These are phyloP conservation scores for Didymella arachidicola DNA, from an alignment of 2,329 filamentous ascomycete genomes.

Conservation along the genomic window DNA sequence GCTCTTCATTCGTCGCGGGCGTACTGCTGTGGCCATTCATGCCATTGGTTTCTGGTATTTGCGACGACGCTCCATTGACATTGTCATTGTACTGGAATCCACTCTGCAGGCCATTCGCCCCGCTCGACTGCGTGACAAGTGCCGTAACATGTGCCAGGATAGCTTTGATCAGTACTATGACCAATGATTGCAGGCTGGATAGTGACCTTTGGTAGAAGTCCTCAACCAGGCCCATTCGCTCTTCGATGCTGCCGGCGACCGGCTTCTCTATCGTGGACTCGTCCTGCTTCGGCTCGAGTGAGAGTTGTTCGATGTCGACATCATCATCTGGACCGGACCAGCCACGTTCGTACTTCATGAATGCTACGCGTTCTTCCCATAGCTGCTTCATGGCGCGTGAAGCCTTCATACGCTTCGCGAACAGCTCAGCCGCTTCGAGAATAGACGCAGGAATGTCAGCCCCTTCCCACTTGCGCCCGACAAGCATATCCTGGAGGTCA, in stretches of 20 bases:
- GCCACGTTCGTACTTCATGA: constrained; percentile 89
- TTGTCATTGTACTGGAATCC: constrained; percentile 54
- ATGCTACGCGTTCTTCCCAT: constrained; percentile 92
- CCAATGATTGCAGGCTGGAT: constrained; percentile 87
- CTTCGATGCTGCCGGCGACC: constrained; percentile 62
- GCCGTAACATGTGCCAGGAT: constrained; percentile 87
- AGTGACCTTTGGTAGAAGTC: constrained; percentile 80
- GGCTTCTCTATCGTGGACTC: constrained; percentile 49
- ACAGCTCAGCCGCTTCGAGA: constrained; percentile 90
- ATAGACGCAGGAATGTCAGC: constrained; percentile 94
- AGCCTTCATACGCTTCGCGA: constrained; percentile 88
- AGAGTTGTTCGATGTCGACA: constrained; percentile 54
- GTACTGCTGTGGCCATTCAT: constrained; percentile 40
- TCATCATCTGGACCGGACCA: constrained; percentile 69
- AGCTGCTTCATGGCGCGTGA: constrained; percentile 90
- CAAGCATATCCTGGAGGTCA: constrained; percentile 78
- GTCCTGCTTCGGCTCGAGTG: constrained; percentile 46
- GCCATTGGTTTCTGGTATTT: constrained; percentile 44
- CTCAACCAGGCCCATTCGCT: constrained; percentile 77
- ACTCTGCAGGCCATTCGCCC: constrained; percentile 59
- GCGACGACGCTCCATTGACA: constrained; percentile 49
- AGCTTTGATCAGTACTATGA: constrained; percentile 90
- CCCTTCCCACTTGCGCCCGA: constrained; percentile 90
- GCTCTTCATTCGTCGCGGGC: constrained; percentile 66
- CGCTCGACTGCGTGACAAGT: constrained; percentile 69